Evolutionary conservation across 768 basidiomycete species (phyloP), one percentile per base, ranked within the genome.

Genomic region (Chalciporus piperatus): DNA sequence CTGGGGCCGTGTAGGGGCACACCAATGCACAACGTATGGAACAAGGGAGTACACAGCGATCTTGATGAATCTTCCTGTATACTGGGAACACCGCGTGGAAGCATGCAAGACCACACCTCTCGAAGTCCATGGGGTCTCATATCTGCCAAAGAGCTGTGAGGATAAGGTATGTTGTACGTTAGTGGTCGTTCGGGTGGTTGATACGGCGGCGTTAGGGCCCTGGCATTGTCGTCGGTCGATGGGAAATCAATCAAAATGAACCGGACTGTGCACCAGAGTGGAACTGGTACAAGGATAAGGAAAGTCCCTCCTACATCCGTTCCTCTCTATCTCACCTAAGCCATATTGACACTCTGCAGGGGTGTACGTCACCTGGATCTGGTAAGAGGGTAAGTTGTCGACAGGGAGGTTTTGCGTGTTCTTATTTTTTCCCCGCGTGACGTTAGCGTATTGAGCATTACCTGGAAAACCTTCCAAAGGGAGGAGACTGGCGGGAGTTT

Each of bases 401-500:
- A 28, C 48, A 14, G 1, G n/a, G n/a, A 13, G 10, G 17, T 10
- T 5, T n/a, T 23, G 16, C 4, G 3, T 20, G 11, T 25, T 19
- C 4, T 3, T 10, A 32, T 32, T 13, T 32, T n/a, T 32, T 4
- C 30, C 12, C n/a, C 4, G 4, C 22, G 22, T 16, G 13, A n/a
- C 19, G 19, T 20, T 30, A 72, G 71, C 66, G 56, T 17, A 65
- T 70, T n/a, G 63, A 69, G 20, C 64, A 69, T 9, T 62, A 54
- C 45, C 46, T 72, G 9, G 59, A 62, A 17, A 62, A 63, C 14
- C 54, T 72, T 14, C 70, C 63, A 4, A 9, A 13, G 8, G 62
- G 57, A 17, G 57, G 60, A 4, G 61, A 69, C 27, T 70, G 67
- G 70, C 54, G 57, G 25, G 63, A 63, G 13, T 70, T 72, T 37